Base-by-base conservation (phyloP, 306 rosid genomes). In the Malus asiatica region DNA sequence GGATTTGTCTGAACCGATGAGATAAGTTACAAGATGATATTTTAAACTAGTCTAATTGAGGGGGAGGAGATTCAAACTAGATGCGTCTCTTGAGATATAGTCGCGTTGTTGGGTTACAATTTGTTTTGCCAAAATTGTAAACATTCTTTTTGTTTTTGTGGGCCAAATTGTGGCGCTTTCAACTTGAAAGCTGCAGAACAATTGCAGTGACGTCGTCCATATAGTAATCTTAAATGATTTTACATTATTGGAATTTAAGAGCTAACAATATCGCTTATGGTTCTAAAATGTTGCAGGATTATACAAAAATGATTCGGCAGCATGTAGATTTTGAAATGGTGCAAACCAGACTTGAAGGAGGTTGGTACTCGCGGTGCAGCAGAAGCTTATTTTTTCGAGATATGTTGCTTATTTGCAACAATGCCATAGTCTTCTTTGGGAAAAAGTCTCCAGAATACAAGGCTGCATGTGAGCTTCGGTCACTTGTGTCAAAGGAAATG, bases 301-400 rank as follows among this genome's bases (percentile, higher is more conserved):
- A 72, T 71, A 8, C 1, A 4, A 71, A 68, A 44, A 64, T 58
- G 75, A 72, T 76, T 38, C 74, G 84, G 38, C 70, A 81, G 48
- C 78, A 71, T 25, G 27, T 64, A 20, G 81, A 81, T 77, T 77
- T 81, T 8, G 77, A 71, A 76, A 57, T 53, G 53, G 68, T 81
- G 33, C 74, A 74, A 76, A 66, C 58, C 32, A 71, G 84, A 46
- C 81, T 81, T 23, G 77, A 76, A 30, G 81, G 75, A 59, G 84
- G 71, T 60, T 57, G 78, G 66, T 81, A 76, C 76, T 76, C 78
- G 1, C 68, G 48, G 61, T 72, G 77, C 45, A 67, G 57, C 64
- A 65, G 59, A 62, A 76, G 66, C 15, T 64, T 30, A 8, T 81
- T 81, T 71, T 81, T 71, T 8, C 80, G 84, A 16, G 81, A 81